Conservation (phyloP, 306 rosid genomes). For the Lupinus albus region DNA sequence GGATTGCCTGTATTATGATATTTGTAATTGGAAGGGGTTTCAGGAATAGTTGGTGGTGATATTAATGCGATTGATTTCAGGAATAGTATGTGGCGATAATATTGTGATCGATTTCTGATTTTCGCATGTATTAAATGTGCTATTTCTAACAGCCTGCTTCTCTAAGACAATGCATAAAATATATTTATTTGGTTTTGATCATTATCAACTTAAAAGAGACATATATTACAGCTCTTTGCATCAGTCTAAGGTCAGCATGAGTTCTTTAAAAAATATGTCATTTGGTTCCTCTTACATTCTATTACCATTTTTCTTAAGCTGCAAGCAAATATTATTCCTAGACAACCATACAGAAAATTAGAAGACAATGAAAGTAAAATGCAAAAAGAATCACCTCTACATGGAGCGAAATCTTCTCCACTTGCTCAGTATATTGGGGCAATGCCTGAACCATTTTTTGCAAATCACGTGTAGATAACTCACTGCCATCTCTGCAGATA, state of each 20-base stretch:
- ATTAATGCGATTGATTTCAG: too few relatives aligned
- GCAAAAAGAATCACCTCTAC: conserved; percentile 68
- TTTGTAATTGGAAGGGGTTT: too few relatives aligned
- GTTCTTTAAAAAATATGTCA: conserved; percentile 22
- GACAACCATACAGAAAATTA: background rate
- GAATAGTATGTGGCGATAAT: too few relatives aligned
- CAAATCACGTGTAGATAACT: conserved; percentile 85
- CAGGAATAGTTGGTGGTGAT: too few relatives aligned
- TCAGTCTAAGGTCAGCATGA: conserved; percentile 12
- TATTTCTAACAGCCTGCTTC: too few relatives aligned
- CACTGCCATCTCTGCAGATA: conserved; percentile 73
- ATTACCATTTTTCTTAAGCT: conserved; percentile 23
- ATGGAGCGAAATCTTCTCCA: conserved; percentile 91
- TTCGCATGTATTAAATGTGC: too few relatives aligned
- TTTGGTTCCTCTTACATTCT: conserved; percentile 23
- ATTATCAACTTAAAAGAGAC: conserved; percentile 27
- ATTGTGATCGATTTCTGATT: too few relatives aligned
- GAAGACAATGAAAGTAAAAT: conserved; percentile 6
- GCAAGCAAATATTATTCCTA: conserved; percentile 17
- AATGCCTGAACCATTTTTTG: conserved; percentile 98
- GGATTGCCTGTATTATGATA: too few relatives aligned
- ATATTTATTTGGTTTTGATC: conserved; percentile 3
- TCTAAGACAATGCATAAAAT: conserved; percentile 1
- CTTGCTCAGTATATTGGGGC: conserved; percentile 93
- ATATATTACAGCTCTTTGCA: background rate